phyloP scores from a whole-genome alignment of 306 rosid genomes.

The Ormosia emarginata region DNA sequence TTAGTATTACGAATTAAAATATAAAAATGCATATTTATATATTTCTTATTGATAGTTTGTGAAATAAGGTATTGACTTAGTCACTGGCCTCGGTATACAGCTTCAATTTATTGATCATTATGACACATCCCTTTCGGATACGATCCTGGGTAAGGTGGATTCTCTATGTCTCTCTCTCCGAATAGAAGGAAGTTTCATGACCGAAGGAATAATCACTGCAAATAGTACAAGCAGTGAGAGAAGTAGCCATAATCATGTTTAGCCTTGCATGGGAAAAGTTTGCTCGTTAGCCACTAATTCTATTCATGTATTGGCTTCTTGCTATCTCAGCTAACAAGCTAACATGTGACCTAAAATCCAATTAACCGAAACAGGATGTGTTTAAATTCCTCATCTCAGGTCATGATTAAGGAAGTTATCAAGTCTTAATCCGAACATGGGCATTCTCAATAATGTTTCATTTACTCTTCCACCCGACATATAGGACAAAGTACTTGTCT shows the following conservation, averaged over 20 bases:
- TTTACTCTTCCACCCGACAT: slow-evolving; percentile 19
- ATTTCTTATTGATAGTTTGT: background rate
- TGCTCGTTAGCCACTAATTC: background rate
- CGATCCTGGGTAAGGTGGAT: slow-evolving; percentile 5
- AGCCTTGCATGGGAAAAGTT: slow-evolving; percentile 29
- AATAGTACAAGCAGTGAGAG: slow-evolving; percentile 15
- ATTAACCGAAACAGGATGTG: slow-evolving; percentile 7
- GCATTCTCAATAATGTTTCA: slow-evolving; percentile 16
- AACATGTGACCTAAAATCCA: slow-evolving; percentile 5
- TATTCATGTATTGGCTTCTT: slow-evolving; percentile 23
- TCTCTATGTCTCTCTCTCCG: slow-evolving; percentile 10
- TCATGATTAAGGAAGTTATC: slow-evolving; percentile 3
- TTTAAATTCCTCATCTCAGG: slow-evolving; percentile 1
- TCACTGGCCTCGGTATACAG: background rate
- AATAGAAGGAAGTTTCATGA: slow-evolving; percentile 8
- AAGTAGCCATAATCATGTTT: slow-evolving; percentile 10
- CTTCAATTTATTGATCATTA: slow-evolving; percentile 5
- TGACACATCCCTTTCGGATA: slow-evolving; percentile 20
- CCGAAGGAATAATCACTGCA: slow-evolving; percentile 21
- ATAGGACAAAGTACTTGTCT: slow-evolving; percentile 22
- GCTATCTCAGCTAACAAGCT: background rate
- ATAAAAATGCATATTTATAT: background rate
- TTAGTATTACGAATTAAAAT: slow-evolving; percentile 12
- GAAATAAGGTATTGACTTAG: background rate
- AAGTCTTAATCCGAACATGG: background rate